Conservation (phyloP, 1,284 basidiomycete genomes). For the Cutaneotrichosporon sp. region DNA sequence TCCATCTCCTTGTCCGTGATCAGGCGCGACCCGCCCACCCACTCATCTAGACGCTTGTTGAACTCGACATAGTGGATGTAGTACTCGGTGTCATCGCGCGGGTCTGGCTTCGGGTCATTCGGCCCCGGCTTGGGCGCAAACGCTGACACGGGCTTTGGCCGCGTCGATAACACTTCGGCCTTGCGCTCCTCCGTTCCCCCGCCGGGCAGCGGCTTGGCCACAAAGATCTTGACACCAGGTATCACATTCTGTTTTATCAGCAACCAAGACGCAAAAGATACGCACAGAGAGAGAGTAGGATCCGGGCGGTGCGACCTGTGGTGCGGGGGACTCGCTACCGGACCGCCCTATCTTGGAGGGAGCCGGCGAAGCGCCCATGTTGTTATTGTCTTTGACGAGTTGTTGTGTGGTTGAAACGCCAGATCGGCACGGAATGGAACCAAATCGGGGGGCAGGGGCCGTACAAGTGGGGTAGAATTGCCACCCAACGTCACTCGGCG, state of each 20-base stretch:
- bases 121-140: conserved; percentile 63
- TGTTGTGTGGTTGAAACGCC: background rate
- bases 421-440: conserved; percentile 9
- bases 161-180: conserved; percentile 88
- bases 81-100: conserved; percentile 76
- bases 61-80: conserved; percentile 98
- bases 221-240: conserved; percentile 90
- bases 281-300: conserved; percentile 71
- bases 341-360: conserved; percentile 34
- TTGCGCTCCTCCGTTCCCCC: conserved; percentile 79
- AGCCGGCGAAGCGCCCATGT: conserved; percentile 45
- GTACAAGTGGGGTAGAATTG: conserved; percentile 7
- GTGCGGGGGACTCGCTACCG: conserved; percentile 49
- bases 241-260: conserved; percentile 65
- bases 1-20: conserved; percentile 83
- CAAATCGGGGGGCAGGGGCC: background rate
- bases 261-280: conserved; percentile 16
- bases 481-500: conserved; percentile 15
- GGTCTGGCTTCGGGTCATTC: conserved; percentile 51
- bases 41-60: conserved; percentile 98
- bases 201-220: conserved; percentile 70
- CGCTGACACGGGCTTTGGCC: conserved; percentile 63
- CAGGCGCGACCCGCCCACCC: conserved; percentile 88
- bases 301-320: conserved; percentile 65
- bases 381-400: background rate